A percentile compares a stretch with the other conserved stretches of the same genome.
These are phyloP conservation scores for Curvularia verruculosa DNA, from an alignment of 2,329 filamentous ascomycete species.

Conservation along the genomic window DNA sequence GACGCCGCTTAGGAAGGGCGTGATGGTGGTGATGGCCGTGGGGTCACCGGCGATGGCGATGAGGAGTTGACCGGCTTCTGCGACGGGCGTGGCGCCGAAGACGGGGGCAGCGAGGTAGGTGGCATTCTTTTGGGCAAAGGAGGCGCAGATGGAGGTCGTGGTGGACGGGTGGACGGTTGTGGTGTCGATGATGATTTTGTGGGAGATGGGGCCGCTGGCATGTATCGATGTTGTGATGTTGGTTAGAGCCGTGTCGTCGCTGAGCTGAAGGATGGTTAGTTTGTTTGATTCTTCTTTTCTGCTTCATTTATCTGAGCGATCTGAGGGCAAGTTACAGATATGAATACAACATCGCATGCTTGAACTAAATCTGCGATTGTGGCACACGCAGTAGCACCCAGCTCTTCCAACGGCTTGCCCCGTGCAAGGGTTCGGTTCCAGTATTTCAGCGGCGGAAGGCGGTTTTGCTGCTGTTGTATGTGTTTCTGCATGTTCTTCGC, in stretches of 20 bases:
- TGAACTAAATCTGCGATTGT: slow-evolving; percentile 26
- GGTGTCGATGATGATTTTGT: slow-evolving; percentile 58
- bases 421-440: slow-evolving; percentile 58
- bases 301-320: neutral
- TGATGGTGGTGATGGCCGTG: slow-evolving; percentile 44
- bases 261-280: slow-evolving; percentile 30
- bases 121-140: slow-evolving; percentile 37
- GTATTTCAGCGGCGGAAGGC: slow-evolving; percentile 45
- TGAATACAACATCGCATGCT: slow-evolving; percentile 36
- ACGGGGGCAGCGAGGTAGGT: slow-evolving; percentile 56
- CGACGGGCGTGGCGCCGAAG: slow-evolving; percentile 60
- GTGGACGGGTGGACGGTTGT: slow-evolving; percentile 59
- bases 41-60: slow-evolving; percentile 55
- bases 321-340: slow-evolving; percentile 37
- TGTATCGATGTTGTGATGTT: slow-evolving; percentile 39
- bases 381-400: slow-evolving; percentile 27
- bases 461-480: slow-evolving; percentile 24
- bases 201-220: slow-evolving; percentile 22
- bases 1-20: slow-evolving; percentile 52
- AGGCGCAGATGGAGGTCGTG: slow-evolving; percentile 37
- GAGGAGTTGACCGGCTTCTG: slow-evolving; percentile 55
- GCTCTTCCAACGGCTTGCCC: slow-evolving; percentile 44
- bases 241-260: slow-evolving; percentile 52
- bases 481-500: slow-evolving; percentile 57
- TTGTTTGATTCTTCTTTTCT: neutral